Evolutionary conservation across 1,284 basidiomycete genomes (phyloP), one percentile per base, ranked within the genome.

Genomic region (Coniophora puteana): DNA sequence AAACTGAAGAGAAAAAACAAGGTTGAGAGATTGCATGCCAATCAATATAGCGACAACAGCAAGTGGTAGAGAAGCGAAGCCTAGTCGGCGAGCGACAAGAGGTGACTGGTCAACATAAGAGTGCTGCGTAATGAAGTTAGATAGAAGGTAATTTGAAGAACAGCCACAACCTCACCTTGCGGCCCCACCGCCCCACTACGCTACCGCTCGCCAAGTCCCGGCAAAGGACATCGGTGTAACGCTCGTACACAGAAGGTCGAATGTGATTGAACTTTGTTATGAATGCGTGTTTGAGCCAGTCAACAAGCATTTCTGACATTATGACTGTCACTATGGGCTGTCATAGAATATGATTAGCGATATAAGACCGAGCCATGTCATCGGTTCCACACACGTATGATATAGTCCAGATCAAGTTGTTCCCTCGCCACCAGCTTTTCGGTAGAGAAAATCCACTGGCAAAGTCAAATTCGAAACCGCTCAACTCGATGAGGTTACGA

Each of bases 251-350:
- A 0, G 87, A 89, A 0, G 94, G 93, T 1, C 95, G 83, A 40
- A 99, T 94, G 56, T 94, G 90, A 53, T 90, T 90, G 63, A 98
- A 98, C 64, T 99, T 99, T 41, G 94, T 95, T 56, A 99, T 98
- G 67, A 99, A 99, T 1, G 95, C 95, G 58, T 99, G 96, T 59
- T 99, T 99, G 44, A 99, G 75, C 96, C 95, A 99, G 63, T 99
- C 96, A 21, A 99, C 96, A 4, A 92, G 65, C 76, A 92, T 89
- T 62, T 99, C 96, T 5, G 93, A 96, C 1, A 83, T 58, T 57
- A 99, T 73, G 3, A 99, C 96, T 4, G 92, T 89, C 33, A 95
- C 50, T 1, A 95, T 93, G 6, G 95, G 95, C 90, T 93, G 27
- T n/a, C n/a, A 36, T 18, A 17, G 24, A 25, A 33, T 13, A 8